Base-by-base conservation (phyloP, 495 filamentous ascomycete genomes). In the Bacidia rubella region DNA sequence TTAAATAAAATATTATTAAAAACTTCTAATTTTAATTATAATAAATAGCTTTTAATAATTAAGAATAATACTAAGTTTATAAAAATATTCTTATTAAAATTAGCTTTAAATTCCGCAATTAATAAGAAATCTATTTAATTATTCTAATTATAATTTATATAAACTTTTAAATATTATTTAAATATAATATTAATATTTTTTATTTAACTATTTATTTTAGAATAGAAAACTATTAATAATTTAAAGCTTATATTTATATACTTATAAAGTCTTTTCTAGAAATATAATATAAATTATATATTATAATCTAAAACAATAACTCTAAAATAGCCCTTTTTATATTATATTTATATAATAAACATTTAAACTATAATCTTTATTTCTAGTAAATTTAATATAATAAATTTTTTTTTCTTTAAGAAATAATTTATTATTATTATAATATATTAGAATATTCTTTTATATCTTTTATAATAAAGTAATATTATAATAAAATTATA, bases 101-200 rank as follows among this genome's bases (percentile, higher is more conserved):
- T 54, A 23, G 22, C 45, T 39, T 53, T 41, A 49, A 54, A 54
- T 27, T 54, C 11, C 2, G n/a, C 20, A n/a, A 48, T 54, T 15
- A 22, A 5, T 49, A 54, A 17, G 2, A 49, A 26, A 2, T 49
- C 12, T 54, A 54, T n/a, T n/a, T 42, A 54, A 40, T 54, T 49
- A 54, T 49, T 41, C 24, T 54, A 54, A 25, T 54, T 49, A 54
- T 54, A 49, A 51, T 51, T 38, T 9, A 35, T 35, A 38, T 51
- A 51, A 5, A n/a, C 11, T 11, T 40, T 39, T 51, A 51, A 51
- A 26, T 48, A 48, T 19, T 23, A 23, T 48, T 48, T 48, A 22
- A 23, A 48, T 3, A 5, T 29, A 5, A n/a, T 29, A 27, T 48
- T 48, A 22, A 48, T 48, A 23, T 48, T 48, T 29, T 48, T 48